Conservation (phyloP, 805 yeast species). For the Debaryomyces prosopidis region DNA sequence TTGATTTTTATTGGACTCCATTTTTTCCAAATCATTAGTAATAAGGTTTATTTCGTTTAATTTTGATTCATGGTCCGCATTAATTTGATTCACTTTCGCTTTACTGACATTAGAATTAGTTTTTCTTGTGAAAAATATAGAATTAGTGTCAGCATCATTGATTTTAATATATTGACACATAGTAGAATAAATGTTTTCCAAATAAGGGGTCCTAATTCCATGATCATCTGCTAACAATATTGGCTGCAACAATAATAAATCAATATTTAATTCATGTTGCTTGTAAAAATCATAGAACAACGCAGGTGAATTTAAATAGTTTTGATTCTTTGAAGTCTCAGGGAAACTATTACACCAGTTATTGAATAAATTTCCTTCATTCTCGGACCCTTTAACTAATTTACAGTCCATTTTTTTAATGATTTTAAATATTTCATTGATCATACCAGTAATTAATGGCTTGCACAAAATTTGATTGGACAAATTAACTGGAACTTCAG, state of each 20-base stretch:
- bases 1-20: constrained; percentile 15
- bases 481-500: constrained; percentile 59
- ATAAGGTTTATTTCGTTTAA: constrained; percentile 21
- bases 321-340: constrained; percentile 18
- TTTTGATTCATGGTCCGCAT: constrained; percentile 17
- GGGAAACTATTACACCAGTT: constrained; percentile 54
- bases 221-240: constrained; percentile 88
- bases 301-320: constrained; percentile 51
- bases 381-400: constrained; percentile 67
- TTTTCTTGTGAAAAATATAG: constrained; percentile 32
- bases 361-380: constrained; percentile 57
- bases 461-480: constrained; percentile 73
- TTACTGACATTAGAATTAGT: constrained; percentile 1
- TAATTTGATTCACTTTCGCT: constrained; percentile 1
- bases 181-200: constrained; percentile 82
- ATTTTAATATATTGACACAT: constrained; percentile 61
- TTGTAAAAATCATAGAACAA: constrained; percentile 66
- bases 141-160: constrained; percentile 29
- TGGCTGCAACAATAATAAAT: constrained; percentile 79
- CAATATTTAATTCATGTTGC: constrained; percentile 58
- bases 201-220: constrained; percentile 83
- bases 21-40: constrained; percentile 17
- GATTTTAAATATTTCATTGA: constrained; percentile 71
- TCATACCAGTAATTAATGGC: constrained; percentile 79
- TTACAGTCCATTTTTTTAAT: constrained; percentile 77